Base-by-base conservation (phyloP, 2,329 filamentous ascomycete genomes). In the Tolypocladium amazonense region DNA sequence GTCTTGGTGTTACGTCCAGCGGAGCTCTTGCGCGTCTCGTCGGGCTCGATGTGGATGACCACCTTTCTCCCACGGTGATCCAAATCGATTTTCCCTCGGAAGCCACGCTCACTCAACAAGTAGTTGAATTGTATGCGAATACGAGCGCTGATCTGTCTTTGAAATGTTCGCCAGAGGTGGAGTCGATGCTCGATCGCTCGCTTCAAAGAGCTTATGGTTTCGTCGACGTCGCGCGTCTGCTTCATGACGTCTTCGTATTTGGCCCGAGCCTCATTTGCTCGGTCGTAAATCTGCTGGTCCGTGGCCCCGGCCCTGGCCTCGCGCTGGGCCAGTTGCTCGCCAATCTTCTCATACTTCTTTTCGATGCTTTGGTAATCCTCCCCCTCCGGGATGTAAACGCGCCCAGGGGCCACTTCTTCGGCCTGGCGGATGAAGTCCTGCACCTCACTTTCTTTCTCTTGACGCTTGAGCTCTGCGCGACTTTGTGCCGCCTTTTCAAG, bases 71-170 rank as follows among this genome's bases (percentile, higher is more conserved):
- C 72, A 56, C 79, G 77, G 74, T 97, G 93, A 67, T 96, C 87
- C 50, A 96, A 82, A 27, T 87, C 77, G 60, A 99, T 83, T 63
- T 84, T 84, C 60, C 94, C 94, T 53, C 92, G 86, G 75, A 96
- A 99, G 27, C 89, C 88, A 67, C 94, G 87, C 74, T 97, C 92
- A 68, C 87, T 90, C 60, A 99, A 83, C 18, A 97, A 82, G 69
- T 94, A 95, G 58, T 84, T 88, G 74, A 99, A 99, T 62, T 90
- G 90, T 58, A 88, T 87, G 56, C 91, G 87, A 54, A 94, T 90
- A 59, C 89, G 85, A n/a, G 88, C 85, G 43, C 92, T 93, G 67
- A 99, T 97, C 65, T 87, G 84, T 33, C 86, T 83, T 67, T 93
- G 88, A 73, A 99, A 97, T 57, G 82, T 79, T 60, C 84, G 81